These are phyloP conservation scores for Kitagawia praeruptora DNA, from an alignment of 129 eudicot genomes.

Conservation along the genomic window DNA sequence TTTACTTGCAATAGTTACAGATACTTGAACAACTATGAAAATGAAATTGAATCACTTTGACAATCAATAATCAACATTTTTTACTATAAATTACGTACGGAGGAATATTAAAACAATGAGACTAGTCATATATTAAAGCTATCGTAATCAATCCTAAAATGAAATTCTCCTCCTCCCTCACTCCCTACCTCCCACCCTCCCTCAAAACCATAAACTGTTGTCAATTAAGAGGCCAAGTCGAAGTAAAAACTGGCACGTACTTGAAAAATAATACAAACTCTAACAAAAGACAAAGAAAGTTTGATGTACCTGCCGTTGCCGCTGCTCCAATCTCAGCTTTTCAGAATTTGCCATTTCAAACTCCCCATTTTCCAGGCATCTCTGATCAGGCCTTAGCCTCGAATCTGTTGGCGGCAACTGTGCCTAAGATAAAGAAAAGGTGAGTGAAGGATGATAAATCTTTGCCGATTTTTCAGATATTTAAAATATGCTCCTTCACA, in stretches of 20 bases:
- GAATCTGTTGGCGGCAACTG: constrained; percentile 97
- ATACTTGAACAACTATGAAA: no score
- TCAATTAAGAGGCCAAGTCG: neutral
- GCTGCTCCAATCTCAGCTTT: constrained; percentile 85
- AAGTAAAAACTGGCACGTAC: neutral
- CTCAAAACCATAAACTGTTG: neutral
- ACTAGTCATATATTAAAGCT: no score
- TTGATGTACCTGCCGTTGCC: constrained; percentile 73
- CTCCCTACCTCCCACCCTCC: neutral
- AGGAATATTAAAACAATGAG: neutral
- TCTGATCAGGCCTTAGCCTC: constrained; percentile 90
- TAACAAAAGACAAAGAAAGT: neutral
- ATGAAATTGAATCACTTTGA: neutral
- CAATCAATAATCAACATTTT: no score
- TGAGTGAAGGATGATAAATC: neutral
- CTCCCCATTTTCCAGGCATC: constrained; percentile 91
- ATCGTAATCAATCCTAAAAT: no score
- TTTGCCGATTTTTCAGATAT: neutral
- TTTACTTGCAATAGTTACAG: neutral
- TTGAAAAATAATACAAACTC: neutral
- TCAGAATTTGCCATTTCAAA: constrained; percentile 87
- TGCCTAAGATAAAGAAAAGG: constrained; percentile 32
- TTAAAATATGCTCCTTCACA: neutral
- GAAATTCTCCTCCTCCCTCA: neutral
- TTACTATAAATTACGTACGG: neutral